Evolutionary conservation across 306 rosid genomes (phyloP).

Genomic region (Quercus alba): DNA sequence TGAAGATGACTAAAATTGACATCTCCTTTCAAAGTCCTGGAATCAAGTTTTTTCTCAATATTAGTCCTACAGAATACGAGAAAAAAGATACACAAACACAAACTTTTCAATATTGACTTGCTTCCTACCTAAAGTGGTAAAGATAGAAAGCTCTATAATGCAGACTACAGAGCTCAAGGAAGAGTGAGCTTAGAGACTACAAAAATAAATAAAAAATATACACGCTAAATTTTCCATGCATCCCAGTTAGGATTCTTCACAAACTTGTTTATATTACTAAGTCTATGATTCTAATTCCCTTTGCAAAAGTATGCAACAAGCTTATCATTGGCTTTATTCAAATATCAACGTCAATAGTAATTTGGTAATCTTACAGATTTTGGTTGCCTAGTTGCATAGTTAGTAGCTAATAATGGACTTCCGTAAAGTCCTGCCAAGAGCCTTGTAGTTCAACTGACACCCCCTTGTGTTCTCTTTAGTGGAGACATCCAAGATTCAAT

Average conservation of each 20-base stretch:
- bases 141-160: background rate
- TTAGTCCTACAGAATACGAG: slow-evolving; percentile 38
- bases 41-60: slow-evolving; percentile 39
- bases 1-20: slow-evolving; percentile 38
- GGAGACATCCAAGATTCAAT: too few species aligned
- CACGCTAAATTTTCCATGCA: background rate
- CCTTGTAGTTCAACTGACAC: too few species aligned
- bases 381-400: background rate
- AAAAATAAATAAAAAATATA: too few species aligned
- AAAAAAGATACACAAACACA: background rate
- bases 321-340: background rate
- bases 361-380: too few species aligned
- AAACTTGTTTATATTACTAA: background rate
- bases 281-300: background rate
- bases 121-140: background rate
- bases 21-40: slow-evolving; percentile 45
- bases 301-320: background rate
- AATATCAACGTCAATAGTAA: too few species aligned
- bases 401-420: background rate
- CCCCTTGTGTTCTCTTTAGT: too few species aligned
- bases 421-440: background rate
- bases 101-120: background rate
- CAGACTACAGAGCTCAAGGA: background rate
- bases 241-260: background rate
- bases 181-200: background rate